phyloP scores from a whole-genome alignment of 805 yeast species.

The Candida maris region DNA sequence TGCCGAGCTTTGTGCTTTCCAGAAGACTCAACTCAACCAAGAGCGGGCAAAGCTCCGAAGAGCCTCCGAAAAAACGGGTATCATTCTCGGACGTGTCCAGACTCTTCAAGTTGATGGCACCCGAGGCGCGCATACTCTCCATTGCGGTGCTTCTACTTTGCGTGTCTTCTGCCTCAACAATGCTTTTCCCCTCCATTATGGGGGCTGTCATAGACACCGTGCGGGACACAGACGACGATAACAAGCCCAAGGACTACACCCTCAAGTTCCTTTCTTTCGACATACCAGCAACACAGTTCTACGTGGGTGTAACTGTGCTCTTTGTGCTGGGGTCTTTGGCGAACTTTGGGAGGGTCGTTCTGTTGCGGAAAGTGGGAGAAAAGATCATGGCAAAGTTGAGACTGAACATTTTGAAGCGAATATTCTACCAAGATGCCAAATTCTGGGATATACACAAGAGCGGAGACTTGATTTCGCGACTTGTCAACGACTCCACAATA shows the following conservation, averaged over 20 bases:
- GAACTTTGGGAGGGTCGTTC: constrained; percentile 74
- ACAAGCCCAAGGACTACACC: constrained; percentile 10
- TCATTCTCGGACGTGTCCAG: constrained; percentile 40
- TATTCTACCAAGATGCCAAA: constrained; percentile 81
- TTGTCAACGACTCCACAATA: constrained; percentile 84
- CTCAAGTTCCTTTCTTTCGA: constrained; percentile 43
- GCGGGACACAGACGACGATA: constrained; percentile 30
- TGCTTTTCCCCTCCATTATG: constrained; percentile 77
- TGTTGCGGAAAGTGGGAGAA: constrained; percentile 80
- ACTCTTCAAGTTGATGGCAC: constrained; percentile 51
- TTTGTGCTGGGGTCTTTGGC: constrained; percentile 74
- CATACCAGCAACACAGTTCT: constrained; percentile 59
- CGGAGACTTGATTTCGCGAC: constrained; percentile 86
- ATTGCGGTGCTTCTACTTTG: constrained; percentile 63
- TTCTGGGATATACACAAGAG: constrained; percentile 87
- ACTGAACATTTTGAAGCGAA: constrained; percentile 68
- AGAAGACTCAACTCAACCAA: not conserved
- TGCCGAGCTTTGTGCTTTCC: too few species aligned
- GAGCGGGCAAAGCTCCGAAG: not conserved
- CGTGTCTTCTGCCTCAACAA: constrained; percentile 71
- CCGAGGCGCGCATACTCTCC: constrained; percentile 52
- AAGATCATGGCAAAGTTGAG: constrained; percentile 80
- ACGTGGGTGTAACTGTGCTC: constrained; percentile 53
- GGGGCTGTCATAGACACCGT: constrained; percentile 84
- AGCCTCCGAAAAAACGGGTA: constrained; percentile 4